Evolutionary conservation across 2,329 filamentous ascomycete genomes (phyloP).

Genomic region (Rugonectria rugulosa): DNA sequence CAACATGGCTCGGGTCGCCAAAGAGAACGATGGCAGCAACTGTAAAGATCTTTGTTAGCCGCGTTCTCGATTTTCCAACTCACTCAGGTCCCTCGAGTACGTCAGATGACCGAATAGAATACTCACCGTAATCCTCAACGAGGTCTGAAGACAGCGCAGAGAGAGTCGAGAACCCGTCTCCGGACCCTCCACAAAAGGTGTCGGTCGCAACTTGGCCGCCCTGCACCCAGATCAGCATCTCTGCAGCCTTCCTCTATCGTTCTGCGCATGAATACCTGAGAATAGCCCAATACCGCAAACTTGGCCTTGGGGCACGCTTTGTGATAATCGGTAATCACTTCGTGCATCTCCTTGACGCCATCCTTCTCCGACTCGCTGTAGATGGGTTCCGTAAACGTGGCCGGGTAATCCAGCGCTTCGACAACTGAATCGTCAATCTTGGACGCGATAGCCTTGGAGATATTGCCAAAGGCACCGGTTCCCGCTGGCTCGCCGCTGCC

Average conservation of each 20-base stretch:
- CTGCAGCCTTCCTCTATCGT: too few relatives aligned
- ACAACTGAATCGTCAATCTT: slow-evolving; percentile 46
- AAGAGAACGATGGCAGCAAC: slow-evolving; percentile 51
- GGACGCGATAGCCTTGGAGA: slow-evolving; percentile 44
- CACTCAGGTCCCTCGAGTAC: slow-evolving; percentile 20
- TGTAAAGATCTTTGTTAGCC: slow-evolving; percentile 23
- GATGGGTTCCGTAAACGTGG: slow-evolving; percentile 40
- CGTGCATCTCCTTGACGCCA: slow-evolving; percentile 43
- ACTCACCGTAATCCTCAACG: slow-evolving; percentile 46
- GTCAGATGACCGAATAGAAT: background rate
- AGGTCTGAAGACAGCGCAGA: slow-evolving; percentile 36
- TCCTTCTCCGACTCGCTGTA: slow-evolving; percentile 47
- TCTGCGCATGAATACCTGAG: slow-evolving; percentile 45
- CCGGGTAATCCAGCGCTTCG: slow-evolving; percentile 49
- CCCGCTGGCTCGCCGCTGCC: slow-evolving; percentile 47
- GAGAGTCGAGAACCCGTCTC: slow-evolving; percentile 37
- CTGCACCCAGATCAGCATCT: slow-evolving; percentile 24
- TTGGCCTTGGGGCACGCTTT: slow-evolving; percentile 48
- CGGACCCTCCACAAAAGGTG: slow-evolving; percentile 47
- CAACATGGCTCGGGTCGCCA: slow-evolving; percentile 51
- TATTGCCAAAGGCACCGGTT: slow-evolving; percentile 42
- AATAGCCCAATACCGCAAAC: slow-evolving; percentile 52
- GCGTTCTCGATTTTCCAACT: background rate
- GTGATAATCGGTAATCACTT: slow-evolving; percentile 43
- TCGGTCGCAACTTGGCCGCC: slow-evolving; percentile 50